These are phyloP conservation scores for Zygosaccharomyces lentus DNA, from an alignment of 805 yeast genomes.

Conservation along the genomic window DNA sequence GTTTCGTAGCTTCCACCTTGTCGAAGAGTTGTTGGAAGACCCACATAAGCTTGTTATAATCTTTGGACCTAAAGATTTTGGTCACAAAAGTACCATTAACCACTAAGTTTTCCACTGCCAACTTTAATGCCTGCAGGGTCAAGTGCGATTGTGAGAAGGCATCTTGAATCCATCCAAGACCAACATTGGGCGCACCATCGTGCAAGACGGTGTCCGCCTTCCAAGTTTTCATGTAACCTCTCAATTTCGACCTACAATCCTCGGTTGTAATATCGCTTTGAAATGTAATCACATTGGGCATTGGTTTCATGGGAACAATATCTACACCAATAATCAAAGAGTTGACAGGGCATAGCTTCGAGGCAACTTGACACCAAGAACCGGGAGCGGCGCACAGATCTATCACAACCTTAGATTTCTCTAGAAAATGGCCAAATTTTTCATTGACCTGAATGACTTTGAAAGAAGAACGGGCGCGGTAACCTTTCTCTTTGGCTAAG, in stretches of 20 bases:
- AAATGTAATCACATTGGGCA: conserved; percentile 90
- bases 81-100: conserved; percentile 96
- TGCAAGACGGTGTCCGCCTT: conserved; percentile 96
- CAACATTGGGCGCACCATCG: conserved; percentile 99
- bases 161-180: conserved; percentile 99
- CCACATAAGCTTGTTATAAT: conserved; percentile 96
- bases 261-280: conserved; percentile 98
- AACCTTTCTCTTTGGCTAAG: conserved; percentile 96
- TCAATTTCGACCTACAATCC: conserved; percentile 88
- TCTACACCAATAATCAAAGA: conserved; percentile 98
- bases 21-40: conserved; percentile 94
- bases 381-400: conserved; percentile 99
- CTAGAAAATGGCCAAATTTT: conserved; percentile 91
- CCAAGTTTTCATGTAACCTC: conserved; percentile 98
- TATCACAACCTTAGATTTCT: conserved; percentile 90
- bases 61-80: conserved; percentile 97
- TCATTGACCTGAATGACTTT: conserved; percentile 93
- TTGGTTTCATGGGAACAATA: conserved; percentile 93
- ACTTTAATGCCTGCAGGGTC: conserved; percentile 85
- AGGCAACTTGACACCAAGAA: conserved; percentile 99
- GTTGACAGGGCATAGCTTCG: conserved; percentile 86
- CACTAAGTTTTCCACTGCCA: conserved; percentile 88
- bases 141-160: conserved; percentile 97
- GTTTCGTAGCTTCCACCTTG: conserved; percentile 97
- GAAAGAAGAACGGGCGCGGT: conserved; percentile 98